A percentile compares a stretch with the other conserved stretches of the same genome.
Conservation (phyloP, 1,139 yeast species). For the Williopsis jadinii region DNA sequence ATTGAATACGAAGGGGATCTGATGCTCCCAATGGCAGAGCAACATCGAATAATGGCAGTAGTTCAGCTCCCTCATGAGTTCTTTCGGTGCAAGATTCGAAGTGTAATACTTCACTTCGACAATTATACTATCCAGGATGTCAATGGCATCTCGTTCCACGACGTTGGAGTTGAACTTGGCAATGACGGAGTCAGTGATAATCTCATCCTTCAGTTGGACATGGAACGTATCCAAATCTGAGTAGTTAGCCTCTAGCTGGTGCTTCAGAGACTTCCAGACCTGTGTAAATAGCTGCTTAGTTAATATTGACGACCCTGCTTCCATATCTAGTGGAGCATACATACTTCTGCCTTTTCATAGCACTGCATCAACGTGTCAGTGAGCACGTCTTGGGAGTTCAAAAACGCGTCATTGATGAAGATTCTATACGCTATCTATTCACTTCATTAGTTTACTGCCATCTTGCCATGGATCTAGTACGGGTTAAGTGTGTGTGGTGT, state of each 20-base stretch:
- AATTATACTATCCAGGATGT: conserved; percentile 2
- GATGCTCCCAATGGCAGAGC: conserved; percentile 11
- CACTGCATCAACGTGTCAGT: conserved; percentile 5
- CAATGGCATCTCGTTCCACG: conserved; percentile 3
- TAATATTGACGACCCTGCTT: too few relatives aligned
- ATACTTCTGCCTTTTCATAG: conserved; percentile 1
- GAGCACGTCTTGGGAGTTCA: conserved; percentile 6
- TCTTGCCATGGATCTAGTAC: too few relatives aligned
- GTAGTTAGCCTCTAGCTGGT: conserved; percentile 2
- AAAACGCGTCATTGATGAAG: conserved; percentile 7
- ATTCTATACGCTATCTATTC: conserved; percentile 6
- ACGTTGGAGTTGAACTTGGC: conserved; percentile 5
- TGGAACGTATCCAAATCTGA: conserved; percentile 9
- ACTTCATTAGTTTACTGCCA: too few relatives aligned
- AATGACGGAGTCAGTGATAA: conserved; percentile 6
- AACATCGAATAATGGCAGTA: conserved; percentile 6
- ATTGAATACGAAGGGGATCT: conserved; percentile 11
- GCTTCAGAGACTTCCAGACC: conserved; percentile 6
- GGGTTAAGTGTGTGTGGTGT: too few relatives aligned
- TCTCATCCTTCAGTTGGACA: conserved; percentile 3
- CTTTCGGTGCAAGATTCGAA: not conserved
- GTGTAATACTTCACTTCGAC: conserved; percentile 8
- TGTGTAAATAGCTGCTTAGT: not conserved
- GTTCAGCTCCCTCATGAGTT: conserved; percentile 5
- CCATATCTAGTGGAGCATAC: not conserved